Evolutionary conservation across 2,329 filamentous ascomycete species (phyloP).

Genomic region (Aspergillus tanneri): DNA sequence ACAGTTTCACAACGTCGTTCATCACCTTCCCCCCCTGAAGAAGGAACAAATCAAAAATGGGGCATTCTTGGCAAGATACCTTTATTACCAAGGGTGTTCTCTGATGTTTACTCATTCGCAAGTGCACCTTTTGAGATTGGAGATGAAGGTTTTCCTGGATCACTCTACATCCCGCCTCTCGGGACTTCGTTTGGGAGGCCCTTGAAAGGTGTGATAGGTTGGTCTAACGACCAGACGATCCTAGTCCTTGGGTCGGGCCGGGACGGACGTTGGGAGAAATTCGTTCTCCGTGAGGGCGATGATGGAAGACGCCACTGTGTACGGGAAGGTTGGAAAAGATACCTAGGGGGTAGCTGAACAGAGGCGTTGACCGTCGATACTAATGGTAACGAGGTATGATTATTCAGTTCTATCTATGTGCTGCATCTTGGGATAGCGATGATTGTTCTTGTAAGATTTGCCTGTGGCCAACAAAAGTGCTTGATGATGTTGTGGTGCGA

Average conservation of each 20-base stretch:
- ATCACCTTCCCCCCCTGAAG: conserved; percentile 37
- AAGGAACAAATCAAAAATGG: conserved; percentile 71
- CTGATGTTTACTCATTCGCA: conserved; percentile 83
- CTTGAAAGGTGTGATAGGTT: conserved; percentile 81
- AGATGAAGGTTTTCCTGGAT: conserved; percentile 59
- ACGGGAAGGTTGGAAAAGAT: conserved; percentile 79
- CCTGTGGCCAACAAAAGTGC: background rate
- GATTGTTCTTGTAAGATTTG: background rate
- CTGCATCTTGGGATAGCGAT: background rate
- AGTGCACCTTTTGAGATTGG: conserved; percentile 79
- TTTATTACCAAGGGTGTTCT: conserved; percentile 80
- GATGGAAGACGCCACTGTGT: conserved; percentile 66
- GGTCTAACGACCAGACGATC: conserved; percentile 72
- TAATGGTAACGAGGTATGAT: conserved; percentile 1
- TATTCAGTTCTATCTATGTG: conserved; percentile 14
- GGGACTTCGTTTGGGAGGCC: conserved; percentile 59
- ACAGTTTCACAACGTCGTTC: conserved; percentile 36
- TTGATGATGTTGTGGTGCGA: background rate
- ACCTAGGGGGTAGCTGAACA: conserved; percentile 53
- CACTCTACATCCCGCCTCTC: conserved; percentile 50
- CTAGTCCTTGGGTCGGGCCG: conserved; percentile 75
- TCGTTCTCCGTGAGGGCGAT: conserved; percentile 66
- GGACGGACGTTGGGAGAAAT: conserved; percentile 86
- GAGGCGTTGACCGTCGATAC: background rate
- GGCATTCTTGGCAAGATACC: conserved; percentile 81